Conservation (phyloP, 306 rosid genomes). For the Inga oerstediana region DNA sequence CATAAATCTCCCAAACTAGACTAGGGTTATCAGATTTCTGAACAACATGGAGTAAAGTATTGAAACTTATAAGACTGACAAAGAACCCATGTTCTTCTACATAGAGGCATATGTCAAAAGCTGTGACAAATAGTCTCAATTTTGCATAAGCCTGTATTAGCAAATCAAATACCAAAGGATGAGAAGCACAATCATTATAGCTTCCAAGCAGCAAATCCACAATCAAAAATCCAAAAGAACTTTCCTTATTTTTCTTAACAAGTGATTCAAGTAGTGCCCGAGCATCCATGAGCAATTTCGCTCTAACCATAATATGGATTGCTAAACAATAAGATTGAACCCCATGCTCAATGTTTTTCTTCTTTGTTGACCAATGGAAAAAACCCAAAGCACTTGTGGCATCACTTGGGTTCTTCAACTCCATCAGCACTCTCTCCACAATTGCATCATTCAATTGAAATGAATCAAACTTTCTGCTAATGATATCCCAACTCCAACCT, state of each 20-base stretch:
- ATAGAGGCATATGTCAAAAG: slow-evolving; percentile 56
- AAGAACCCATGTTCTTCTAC: slow-evolving; percentile 54
- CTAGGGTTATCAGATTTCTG: slow-evolving; percentile 46
- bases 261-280: slow-evolving; percentile 63
- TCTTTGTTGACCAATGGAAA: slow-evolving; percentile 75
- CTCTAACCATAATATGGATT: slow-evolving; percentile 58
- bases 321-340: slow-evolving; percentile 52
- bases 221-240: slow-evolving; percentile 34
- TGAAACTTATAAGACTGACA: slow-evolving; percentile 58
- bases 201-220: slow-evolving; percentile 56
- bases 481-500: slow-evolving; percentile 59
- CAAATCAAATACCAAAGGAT: slow-evolving; percentile 64
- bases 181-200: slow-evolving; percentile 46
- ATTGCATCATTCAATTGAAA: slow-evolving; percentile 41
- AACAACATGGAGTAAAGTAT: slow-evolving; percentile 57
- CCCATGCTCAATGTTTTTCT: slow-evolving; percentile 51
- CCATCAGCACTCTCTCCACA: slow-evolving; percentile 51
- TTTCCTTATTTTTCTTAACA: slow-evolving; percentile 31
- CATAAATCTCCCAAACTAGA: slow-evolving; percentile 72
- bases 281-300: slow-evolving; percentile 60
- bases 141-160: slow-evolving; percentile 66
- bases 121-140: slow-evolving; percentile 47
- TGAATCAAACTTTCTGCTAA: slow-evolving; percentile 44
- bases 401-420: slow-evolving; percentile 59
- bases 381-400: slow-evolving; percentile 73